Evolutionary conservation across 2,329 filamentous ascomycete genomes (phyloP).

Genomic region (Endothia cerciana): DNA sequence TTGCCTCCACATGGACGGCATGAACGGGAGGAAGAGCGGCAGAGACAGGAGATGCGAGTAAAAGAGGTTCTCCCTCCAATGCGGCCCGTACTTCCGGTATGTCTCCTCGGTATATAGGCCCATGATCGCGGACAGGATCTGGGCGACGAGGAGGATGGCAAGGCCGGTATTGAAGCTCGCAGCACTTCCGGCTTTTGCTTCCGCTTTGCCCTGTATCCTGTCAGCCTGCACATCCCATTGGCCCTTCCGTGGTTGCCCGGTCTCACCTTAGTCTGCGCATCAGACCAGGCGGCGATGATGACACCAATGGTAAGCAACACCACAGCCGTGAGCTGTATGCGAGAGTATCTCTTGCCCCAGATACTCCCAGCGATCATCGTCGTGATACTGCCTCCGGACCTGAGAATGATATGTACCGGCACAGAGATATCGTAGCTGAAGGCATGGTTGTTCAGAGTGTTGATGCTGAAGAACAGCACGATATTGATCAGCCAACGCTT

Average conservation of each 20-base stretch:
- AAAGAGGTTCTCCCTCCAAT: slow-evolving; percentile 96
- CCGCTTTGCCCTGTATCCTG: slow-evolving; percentile 33
- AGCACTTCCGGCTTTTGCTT: slow-evolving; percentile 35
- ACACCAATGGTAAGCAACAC: slow-evolving; percentile 84
- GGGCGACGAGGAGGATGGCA: slow-evolving; percentile 80
- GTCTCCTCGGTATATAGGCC: slow-evolving; percentile 92
- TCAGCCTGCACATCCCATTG: slow-evolving; percentile 32
- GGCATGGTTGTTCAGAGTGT: slow-evolving; percentile 95
- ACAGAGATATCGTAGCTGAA: slow-evolving; percentile 97
- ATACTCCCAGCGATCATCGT: slow-evolving; percentile 91
- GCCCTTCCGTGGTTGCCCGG: not conserved
- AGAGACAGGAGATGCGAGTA: slow-evolving; percentile 82
- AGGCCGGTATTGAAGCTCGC: slow-evolving; percentile 70
- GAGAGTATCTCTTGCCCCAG: slow-evolving; percentile 83
- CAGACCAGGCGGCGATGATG: slow-evolving; percentile 84
- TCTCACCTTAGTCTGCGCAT: slow-evolving; percentile 79
- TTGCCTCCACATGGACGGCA: slow-evolving; percentile 66
- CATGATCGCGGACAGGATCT: slow-evolving; percentile 90
- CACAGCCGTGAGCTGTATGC: slow-evolving; percentile 80
- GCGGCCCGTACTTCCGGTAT: slow-evolving; percentile 81
- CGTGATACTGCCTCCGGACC: slow-evolving; percentile 93
- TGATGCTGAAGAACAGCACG: slow-evolving; percentile 87
- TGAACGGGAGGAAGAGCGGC: slow-evolving; percentile 75
- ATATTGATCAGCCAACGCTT: slow-evolving; percentile 88
- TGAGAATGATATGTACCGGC: slow-evolving; percentile 93